Conservation (phyloP, 2,329 filamentous ascomycete species). For the Alternaria conjuncta region DNA sequence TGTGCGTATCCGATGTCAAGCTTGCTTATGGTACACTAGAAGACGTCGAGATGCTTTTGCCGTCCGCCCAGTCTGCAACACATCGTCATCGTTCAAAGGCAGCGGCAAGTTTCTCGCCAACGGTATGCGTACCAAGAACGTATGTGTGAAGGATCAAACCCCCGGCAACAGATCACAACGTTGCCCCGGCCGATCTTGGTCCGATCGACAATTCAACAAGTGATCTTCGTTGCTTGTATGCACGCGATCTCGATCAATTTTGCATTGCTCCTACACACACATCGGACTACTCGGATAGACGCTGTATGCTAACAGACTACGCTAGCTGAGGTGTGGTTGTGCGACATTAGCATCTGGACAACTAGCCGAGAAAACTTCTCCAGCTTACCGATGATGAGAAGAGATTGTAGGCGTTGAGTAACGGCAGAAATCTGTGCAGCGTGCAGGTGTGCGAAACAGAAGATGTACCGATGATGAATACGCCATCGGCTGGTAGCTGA, state of each 20-base stretch:
- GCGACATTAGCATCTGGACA: constrained; percentile 68
- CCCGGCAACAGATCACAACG: background rate
- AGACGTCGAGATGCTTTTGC: constrained; percentile 1
- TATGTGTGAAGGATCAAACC: background rate
- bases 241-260: constrained; percentile 13
- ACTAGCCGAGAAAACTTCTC: background rate
- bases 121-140: background rate
- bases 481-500: background rate
- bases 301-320: constrained; percentile 69
- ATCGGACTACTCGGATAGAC: constrained; percentile 57
- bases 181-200: constrained; percentile 3
- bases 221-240: constrained; percentile 5
- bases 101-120: background rate
- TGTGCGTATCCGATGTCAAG: background rate
- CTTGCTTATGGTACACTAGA: background rate
- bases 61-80: background rate
- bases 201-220: constrained; percentile 1
- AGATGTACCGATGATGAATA: background rate
- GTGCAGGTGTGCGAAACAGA: background rate
- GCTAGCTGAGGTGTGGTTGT: constrained; percentile 76
- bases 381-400: background rate
- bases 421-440: background rate
- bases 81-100: background rate
- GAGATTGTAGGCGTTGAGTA: background rate
- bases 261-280: constrained; percentile 76